Conservation (phyloP, 2,329 filamentous ascomycete species). For the Colletotrichum echinochloae region DNA sequence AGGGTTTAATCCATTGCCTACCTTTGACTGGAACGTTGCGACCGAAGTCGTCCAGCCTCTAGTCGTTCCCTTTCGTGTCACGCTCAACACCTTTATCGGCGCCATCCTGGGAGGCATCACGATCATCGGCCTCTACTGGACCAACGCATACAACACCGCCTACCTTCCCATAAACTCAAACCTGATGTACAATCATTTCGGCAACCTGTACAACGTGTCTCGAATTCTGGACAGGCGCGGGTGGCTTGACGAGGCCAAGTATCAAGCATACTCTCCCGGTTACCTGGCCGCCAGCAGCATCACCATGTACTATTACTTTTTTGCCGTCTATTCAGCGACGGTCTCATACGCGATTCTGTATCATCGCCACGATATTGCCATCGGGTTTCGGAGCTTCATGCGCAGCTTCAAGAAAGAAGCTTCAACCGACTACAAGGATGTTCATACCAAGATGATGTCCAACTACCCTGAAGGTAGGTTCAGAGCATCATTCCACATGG, state of each 20-base stretch:
- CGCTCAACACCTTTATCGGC: constrained; percentile 50
- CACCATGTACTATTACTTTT: constrained; percentile 55
- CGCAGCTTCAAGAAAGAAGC: constrained; percentile 46
- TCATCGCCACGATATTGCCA: constrained; percentile 53
- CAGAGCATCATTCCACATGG: background rate
- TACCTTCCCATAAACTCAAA: constrained; percentile 58
- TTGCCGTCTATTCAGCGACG: constrained; percentile 55
- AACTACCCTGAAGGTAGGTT: constrained; percentile 53
- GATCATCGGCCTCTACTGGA: constrained; percentile 49
- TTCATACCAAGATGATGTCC: constrained; percentile 62
- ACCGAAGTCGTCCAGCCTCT: constrained; percentile 48
- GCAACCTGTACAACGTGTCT: constrained; percentile 52
- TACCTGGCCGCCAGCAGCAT: constrained; percentile 54
- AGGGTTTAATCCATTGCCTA: constrained; percentile 53
- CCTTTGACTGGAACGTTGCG: constrained; percentile 56
- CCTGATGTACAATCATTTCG: constrained; percentile 54
- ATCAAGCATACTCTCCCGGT: constrained; percentile 55
- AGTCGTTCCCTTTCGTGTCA: constrained; percentile 47
- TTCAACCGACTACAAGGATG: constrained; percentile 47
- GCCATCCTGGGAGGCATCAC: constrained; percentile 46
- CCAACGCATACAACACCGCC: constrained; percentile 50
- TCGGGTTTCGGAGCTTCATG: constrained; percentile 51
- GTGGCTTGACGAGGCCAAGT: constrained; percentile 52
- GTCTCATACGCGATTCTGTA: constrained; percentile 56
- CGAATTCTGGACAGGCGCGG: constrained; percentile 49